Conservation (phyloP, 2,329 filamentous ascomycete genomes). For the Colletotrichum melonis region DNA sequence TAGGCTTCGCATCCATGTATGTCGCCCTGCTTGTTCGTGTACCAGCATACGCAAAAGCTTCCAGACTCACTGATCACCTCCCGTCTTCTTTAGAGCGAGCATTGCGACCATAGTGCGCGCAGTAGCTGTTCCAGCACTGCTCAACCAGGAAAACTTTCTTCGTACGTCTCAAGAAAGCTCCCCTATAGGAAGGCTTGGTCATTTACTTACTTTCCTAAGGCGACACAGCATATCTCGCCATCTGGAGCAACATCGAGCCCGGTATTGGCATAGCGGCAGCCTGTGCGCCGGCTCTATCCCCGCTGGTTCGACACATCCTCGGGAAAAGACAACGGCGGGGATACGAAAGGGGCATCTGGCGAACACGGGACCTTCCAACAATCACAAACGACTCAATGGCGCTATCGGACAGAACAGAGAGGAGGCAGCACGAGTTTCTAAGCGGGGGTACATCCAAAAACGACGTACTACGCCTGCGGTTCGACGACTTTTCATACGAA, state of each 20-base stretch:
- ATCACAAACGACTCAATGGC: background rate
- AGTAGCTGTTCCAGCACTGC: conserved; percentile 50
- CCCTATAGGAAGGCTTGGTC: background rate
- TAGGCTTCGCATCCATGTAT: conserved; percentile 46
- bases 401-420: background rate
- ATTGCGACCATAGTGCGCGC: conserved; percentile 57
- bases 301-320: conserved; percentile 38
- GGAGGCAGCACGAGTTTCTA: background rate
- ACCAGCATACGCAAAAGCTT: background rate
- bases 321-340: background rate
- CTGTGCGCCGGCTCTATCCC: conserved; percentile 49
- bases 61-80: background rate
- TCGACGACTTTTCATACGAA: conserved; percentile 29
- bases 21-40: background rate
- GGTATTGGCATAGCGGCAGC: conserved; percentile 54
- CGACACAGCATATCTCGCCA: conserved; percentile 52
- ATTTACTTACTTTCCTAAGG: conserved; percentile 25
- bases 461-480: conserved; percentile 21
- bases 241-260: conserved; percentile 58
- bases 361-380: background rate
- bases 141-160: conserved; percentile 51
- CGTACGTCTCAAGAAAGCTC: conserved; percentile 39
- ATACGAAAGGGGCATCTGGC: background rate
- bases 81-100: conserved; percentile 3
- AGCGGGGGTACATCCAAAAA: background rate